phyloP scores from a whole-genome alignment of 164 flowering plant genomes.

The Stephania japonica region DNA sequence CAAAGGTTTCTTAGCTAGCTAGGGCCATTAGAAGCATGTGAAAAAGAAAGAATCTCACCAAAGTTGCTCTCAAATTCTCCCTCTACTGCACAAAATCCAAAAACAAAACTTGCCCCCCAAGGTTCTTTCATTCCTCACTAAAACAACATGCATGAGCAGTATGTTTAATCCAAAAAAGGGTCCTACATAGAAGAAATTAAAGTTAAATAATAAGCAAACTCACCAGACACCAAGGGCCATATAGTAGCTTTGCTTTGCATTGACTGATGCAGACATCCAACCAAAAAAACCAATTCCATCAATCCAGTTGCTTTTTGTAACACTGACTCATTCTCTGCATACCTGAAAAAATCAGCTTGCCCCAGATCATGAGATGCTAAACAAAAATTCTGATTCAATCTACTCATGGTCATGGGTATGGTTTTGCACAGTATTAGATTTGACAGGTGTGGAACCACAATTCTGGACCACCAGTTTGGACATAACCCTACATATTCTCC shows the following conservation, averaged over 20 bases:
- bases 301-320: background rate
- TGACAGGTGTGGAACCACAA: background rate
- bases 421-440: background rate
- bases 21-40: background rate
- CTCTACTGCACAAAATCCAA: constrained; percentile 2
- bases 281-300: background rate
- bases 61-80: background rate
- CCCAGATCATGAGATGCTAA: background rate
- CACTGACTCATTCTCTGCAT: constrained; percentile 2
- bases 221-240: background rate
- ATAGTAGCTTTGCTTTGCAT: background rate
- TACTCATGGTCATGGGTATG: background rate
- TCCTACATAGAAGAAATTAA: background rate
- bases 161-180: background rate
- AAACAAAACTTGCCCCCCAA: constrained; percentile 1
- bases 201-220: background rate
- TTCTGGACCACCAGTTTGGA: background rate
- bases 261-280: background rate
- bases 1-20: background rate
- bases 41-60: constrained; percentile 1
- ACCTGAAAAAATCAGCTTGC: background rate
- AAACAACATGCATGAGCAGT: background rate
- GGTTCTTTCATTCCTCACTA: background rate
- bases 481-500: background rate
- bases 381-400: background rate